phyloP scores from a whole-genome alignment of 257 asterid species.

The Scutellaria galericulata region DNA sequence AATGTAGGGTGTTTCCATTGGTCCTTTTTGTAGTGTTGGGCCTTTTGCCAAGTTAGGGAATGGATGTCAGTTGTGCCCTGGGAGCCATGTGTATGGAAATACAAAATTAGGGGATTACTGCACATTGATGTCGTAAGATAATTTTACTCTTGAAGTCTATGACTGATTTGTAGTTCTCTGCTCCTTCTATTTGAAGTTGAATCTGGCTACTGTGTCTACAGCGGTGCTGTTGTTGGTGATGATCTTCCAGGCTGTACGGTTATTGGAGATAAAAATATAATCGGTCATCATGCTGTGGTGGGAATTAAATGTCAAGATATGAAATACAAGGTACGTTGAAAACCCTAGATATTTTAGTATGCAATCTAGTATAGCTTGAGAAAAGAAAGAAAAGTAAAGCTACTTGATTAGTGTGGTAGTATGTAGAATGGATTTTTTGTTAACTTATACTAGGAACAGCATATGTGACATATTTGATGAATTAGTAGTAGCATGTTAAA shows the following conservation, averaged over 20 bases:
- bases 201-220: slow-evolving; percentile 41
- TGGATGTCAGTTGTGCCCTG: slow-evolving; percentile 71
- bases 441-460: neutral
- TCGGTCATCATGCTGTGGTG: slow-evolving; percentile 92
- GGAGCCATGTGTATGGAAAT: slow-evolving; percentile 83
- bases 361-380: neutral
- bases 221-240: slow-evolving; percentile 95
- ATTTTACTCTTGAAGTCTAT: neutral
- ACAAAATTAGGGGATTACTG: slow-evolving; percentile 83
- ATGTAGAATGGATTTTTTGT: slow-evolving; percentile 1
- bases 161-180: neutral
- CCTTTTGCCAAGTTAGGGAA: slow-evolving; percentile 77
- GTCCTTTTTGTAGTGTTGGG: slow-evolving; percentile 90
- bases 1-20: slow-evolving; percentile 79
- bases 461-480: neutral
- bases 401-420: slow-evolving; percentile 25
- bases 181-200: slow-evolving; percentile 25
- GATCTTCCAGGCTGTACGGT: slow-evolving; percentile 86
- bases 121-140: slow-evolving; percentile 68
- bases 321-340: slow-evolving; percentile 74
- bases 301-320: slow-evolving; percentile 91
- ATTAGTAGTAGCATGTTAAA: too few relatives aligned
- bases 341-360: slow-evolving; percentile 6
- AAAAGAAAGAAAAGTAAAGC: neutral
- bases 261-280: slow-evolving; percentile 72